Base-by-base conservation (phyloP, 768 basidiomycete species). In the Leccinum longicurvipes region DNA sequence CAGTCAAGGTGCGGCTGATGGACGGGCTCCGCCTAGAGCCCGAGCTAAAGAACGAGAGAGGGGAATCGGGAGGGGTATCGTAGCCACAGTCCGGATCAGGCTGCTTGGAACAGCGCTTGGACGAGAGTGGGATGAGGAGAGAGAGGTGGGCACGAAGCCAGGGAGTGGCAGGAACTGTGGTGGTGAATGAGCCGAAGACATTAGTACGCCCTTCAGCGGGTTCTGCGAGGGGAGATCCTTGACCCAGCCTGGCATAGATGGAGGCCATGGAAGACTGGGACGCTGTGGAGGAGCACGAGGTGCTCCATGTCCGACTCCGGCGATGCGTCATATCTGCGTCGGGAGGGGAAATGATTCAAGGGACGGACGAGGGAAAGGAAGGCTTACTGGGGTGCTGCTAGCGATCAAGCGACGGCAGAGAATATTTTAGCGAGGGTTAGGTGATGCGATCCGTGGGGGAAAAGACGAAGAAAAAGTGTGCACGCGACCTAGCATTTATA, bases 1-100 rank as follows among this genome's bases (percentile, higher is more conserved):
- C 61, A 44, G 62, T 61, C 14, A 77, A 59, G 1, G 76, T 77
- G 55, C 79, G 77, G 50, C 68, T 76, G 58, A 80, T 77, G n/a
- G 77, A 76, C 7, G 73, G 75, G 53, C 71, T 67, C 51, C 53
- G 61, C 8, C 19, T 61, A 48, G 59, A 63, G 24, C 51, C 53
- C 48, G 57, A 60, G 4, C 54, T 56, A 14, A 60, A 50, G 34
- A 63, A 56, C 2, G 69, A 69, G 32, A 69, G 57, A 1, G 72
- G 63, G 1, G 69, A 69, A 51, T 69, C 63, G 4, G 71, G 71
- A 1, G 63, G 71, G 2, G 67, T 63, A 32, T 72, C 70, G 19
- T 56, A 64, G 47, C 53, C 57, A 28, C 51, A 61, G 32, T 54
- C 55, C 17, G 12, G 39, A 51, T 42, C 51, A 45, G 9, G 50